Conservation (phyloP, 1,284 basidiomycete genomes). For the Stygiomarasmius scandens region DNA sequence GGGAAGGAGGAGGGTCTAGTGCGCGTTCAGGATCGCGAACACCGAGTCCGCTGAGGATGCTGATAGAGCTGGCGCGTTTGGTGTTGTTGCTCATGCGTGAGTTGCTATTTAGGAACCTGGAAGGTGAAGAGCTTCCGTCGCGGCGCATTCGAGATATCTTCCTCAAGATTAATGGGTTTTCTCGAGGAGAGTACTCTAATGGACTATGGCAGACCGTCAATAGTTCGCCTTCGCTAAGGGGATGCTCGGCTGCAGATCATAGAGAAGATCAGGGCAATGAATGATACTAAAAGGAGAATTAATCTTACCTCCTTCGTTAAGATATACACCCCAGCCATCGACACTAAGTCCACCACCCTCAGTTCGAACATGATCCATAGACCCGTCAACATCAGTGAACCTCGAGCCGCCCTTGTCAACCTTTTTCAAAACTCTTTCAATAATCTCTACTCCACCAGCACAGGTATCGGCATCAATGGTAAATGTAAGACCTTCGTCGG, state of each 20-base stretch:
- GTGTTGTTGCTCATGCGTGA: constrained; percentile 59
- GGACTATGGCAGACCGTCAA: constrained; percentile 85
- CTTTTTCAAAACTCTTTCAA: constrained; percentile 87
- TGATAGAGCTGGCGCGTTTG: constrained; percentile 93
- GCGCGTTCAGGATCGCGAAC: constrained; percentile 73
- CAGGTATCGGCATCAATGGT: constrained; percentile 83
- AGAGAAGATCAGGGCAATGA: neutral
- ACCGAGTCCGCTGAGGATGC: constrained; percentile 91
- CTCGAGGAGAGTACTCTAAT: constrained; percentile 79
- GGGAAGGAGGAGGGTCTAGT: constrained; percentile 56
- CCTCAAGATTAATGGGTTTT: constrained; percentile 82
- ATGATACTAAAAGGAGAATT: constrained; percentile 9
- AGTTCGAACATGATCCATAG: constrained; percentile 52
- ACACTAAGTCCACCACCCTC: constrained; percentile 73
- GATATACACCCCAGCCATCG: constrained; percentile 87
- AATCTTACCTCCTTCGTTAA: constrained; percentile 62
- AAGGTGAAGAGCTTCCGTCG: constrained; percentile 40
- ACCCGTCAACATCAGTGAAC: constrained; percentile 49
- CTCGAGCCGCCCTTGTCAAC: constrained; percentile 71
- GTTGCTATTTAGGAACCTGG: constrained; percentile 35
- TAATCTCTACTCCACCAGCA: constrained; percentile 78
- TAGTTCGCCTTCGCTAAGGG: constrained; percentile 84
- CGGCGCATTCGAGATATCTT: constrained; percentile 46
- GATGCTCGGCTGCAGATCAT: constrained; percentile 48
- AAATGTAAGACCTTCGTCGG: constrained; percentile 75